These are phyloP conservation scores for Phialophora verrucosa DNA, from an alignment of 2,329 filamentous ascomycete species.

Conservation along the genomic window DNA sequence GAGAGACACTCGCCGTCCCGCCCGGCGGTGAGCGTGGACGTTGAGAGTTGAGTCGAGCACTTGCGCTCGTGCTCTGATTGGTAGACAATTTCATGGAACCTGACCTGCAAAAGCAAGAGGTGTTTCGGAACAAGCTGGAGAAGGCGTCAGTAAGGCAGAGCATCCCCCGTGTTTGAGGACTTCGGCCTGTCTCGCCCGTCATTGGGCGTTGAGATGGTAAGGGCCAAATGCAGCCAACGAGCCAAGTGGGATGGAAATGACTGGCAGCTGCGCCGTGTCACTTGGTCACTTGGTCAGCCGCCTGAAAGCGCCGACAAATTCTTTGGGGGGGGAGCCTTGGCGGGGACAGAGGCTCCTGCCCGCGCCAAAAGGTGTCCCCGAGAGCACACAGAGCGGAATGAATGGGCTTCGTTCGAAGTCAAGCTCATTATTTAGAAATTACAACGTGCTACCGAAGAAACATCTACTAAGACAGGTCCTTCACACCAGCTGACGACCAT, in stretches of 20 bases:
- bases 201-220: conserved; percentile 12
- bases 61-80: conserved; percentile 2
- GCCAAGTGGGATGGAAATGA: conserved; percentile 16
- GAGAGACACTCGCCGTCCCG: not conserved
- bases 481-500: not conserved
- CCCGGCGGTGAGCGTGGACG: not conserved
- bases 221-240: conserved; percentile 1
- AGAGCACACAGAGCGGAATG: not conserved
- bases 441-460: not conserved
- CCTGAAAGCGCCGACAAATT: conserved; percentile 2
- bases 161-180: not conserved
- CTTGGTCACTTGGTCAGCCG: not conserved
- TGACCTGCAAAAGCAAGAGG: not conserved
- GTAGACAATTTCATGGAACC: not conserved
- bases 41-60: not conserved
- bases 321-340: conserved; percentile 1
- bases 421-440: not conserved
- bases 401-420: not conserved
- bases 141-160: not conserved
- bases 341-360: not conserved
- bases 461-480: not conserved
- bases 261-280: conserved; percentile 17
- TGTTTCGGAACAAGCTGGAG: not conserved
- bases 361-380: not conserved
- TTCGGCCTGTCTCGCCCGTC: conserved; percentile 5